Conservation (phyloP, 2,329 filamentous ascomycete species). For the Fusarium sp. region DNA sequence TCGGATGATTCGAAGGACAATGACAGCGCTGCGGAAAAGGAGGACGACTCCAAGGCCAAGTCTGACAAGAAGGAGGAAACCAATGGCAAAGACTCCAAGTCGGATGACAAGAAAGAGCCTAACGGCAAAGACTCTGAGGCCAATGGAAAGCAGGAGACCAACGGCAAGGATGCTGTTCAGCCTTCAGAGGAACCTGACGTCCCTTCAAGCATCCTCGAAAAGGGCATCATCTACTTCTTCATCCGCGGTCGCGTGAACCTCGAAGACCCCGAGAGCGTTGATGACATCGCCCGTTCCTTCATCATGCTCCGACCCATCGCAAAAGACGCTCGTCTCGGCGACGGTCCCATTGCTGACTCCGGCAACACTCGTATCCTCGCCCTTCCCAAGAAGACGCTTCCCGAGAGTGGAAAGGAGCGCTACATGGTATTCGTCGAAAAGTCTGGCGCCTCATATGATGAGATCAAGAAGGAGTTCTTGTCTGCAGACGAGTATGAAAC, state of each 20-base stretch:
- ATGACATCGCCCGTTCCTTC: constrained; percentile 80
- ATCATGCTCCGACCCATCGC: constrained; percentile 80
- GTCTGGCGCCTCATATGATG: constrained; percentile 67
- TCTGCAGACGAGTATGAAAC: constrained; percentile 74
- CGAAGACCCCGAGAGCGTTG: constrained; percentile 71
- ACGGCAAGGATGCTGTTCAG: constrained; percentile 29
- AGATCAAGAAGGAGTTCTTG: constrained; percentile 78
- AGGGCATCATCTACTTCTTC: constrained; percentile 92
- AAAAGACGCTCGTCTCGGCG: constrained; percentile 67
- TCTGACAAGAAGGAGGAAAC: not conserved
- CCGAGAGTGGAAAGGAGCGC: constrained; percentile 70
- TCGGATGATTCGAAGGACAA: not conserved
- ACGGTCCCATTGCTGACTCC: constrained; percentile 56
- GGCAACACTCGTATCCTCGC: constrained; percentile 76
- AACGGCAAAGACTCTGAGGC: constrained; percentile 3
- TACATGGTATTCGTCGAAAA: constrained; percentile 90
- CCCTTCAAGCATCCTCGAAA: constrained; percentile 74
- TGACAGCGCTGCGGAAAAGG: not conserved
- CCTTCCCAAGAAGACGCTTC: constrained; percentile 85
- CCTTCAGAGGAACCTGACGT: constrained; percentile 40
- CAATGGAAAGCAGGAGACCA: not conserved
- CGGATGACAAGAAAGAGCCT: not conserved
- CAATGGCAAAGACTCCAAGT: constrained; percentile 1
- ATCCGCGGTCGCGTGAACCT: constrained; percentile 79
- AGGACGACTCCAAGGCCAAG: not conserved